Evolutionary conservation across 2,329 filamentous ascomycete genomes (phyloP).

Genomic region (Microdochium bolleyi): DNA sequence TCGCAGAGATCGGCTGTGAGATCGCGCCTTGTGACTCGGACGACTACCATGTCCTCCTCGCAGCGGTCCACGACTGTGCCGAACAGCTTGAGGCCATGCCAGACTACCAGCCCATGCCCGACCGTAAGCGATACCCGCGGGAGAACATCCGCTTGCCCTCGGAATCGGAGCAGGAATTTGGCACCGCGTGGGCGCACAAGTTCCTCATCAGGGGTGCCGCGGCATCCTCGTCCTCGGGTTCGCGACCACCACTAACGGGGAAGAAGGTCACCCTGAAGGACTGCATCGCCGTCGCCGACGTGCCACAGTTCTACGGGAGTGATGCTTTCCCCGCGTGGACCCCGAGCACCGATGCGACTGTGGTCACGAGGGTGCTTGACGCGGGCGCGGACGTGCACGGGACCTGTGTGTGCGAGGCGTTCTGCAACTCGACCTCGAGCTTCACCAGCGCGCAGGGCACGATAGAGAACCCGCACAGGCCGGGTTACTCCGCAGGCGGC

Average conservation of each 20-base stretch:
- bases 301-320: slow-evolving; percentile 44
- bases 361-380: slow-evolving; percentile 40
- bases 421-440: slow-evolving; percentile 38
- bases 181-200: slow-evolving; percentile 42
- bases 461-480: slow-evolving; percentile 34
- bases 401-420: slow-evolving; percentile 45
- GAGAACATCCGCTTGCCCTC: slow-evolving; percentile 30
- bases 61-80: slow-evolving; percentile 42
- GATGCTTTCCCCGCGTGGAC: slow-evolving; percentile 41
- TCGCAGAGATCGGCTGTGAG: slow-evolving; percentile 25
- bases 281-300: slow-evolving; percentile 43
- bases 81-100: slow-evolving; percentile 32
- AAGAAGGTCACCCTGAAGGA: slow-evolving; percentile 46
- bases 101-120: slow-evolving; percentile 35
- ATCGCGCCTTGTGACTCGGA: slow-evolving; percentile 25
- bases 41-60: slow-evolving; percentile 39
- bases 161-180: slow-evolving; percentile 32
- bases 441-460: slow-evolving; percentile 36
- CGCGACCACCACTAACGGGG: slow-evolving; percentile 18
- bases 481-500: slow-evolving; percentile 39
- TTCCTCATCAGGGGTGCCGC: slow-evolving; percentile 32
- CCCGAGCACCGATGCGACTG: slow-evolving; percentile 42
- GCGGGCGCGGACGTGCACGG: slow-evolving; percentile 41
- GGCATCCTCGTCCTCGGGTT: neutral
- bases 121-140: slow-evolving; percentile 34